Evolutionary conservation across 257 asterid species (phyloP).

Genomic region (Osmanthus fragrans): DNA sequence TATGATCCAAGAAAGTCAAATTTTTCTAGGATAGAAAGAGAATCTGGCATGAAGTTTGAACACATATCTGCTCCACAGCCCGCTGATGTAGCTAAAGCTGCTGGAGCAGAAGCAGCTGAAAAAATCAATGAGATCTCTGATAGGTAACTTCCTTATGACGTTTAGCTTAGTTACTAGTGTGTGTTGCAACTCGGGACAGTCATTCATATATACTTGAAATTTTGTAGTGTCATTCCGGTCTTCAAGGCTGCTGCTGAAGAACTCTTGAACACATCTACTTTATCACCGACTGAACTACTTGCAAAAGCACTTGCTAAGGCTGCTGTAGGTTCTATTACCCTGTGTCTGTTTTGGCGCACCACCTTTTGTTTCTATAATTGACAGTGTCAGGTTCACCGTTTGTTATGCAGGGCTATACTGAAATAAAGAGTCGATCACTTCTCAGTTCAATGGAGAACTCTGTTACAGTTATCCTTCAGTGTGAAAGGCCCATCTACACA

Average conservation of each 20-base stretch:
- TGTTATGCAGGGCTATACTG: constrained; percentile 78
- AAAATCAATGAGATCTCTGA: constrained; percentile 67
- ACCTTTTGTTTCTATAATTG: constrained; percentile 16
- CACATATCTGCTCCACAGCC: constrained; percentile 96
- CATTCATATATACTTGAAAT: constrained; percentile 1
- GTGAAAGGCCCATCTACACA: constrained; percentile 71
- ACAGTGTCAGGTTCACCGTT: constrained; percentile 11
- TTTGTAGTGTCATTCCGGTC: constrained; percentile 79
- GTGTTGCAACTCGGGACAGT: not conserved
- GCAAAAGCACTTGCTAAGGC: constrained; percentile 97
- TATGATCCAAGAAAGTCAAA: constrained; percentile 92
- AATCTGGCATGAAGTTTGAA: constrained; percentile 91
- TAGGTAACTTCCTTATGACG: constrained; percentile 38
- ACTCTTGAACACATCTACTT: constrained; percentile 55
- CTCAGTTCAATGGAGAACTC: constrained; percentile 84
- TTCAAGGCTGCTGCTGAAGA: constrained; percentile 94
- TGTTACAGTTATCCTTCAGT: constrained; percentile 73
- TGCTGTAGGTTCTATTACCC: constrained; percentile 57
- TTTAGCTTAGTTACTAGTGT: not conserved
- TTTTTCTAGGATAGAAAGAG: constrained; percentile 82
- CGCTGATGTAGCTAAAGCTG: constrained; percentile 86
- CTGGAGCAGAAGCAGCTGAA: constrained; percentile 82
- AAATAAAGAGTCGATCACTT: constrained; percentile 82
- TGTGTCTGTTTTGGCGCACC: not conserved
- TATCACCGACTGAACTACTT: constrained; percentile 74